Evolutionary conservation across 2,329 filamentous ascomycete genomes (phyloP), one percentile per base, ranked within the genome.

Genomic region (Colletotrichum sp.): DNA sequence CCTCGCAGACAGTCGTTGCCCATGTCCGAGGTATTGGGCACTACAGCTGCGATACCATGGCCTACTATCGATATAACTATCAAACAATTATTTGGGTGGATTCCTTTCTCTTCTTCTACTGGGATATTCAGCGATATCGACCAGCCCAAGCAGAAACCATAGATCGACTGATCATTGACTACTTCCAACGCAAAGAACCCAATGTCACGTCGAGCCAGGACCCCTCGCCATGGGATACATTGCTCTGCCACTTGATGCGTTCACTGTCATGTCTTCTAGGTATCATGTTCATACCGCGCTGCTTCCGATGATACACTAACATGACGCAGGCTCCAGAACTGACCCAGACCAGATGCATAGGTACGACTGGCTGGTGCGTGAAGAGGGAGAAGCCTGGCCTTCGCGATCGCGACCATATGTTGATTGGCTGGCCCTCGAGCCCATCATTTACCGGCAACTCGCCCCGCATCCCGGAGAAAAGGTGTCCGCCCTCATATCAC

Each of bases 151-250:
- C 52, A 0, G n/a, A 22, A 26, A 26, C 16, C 0, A 57, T 57
- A 0, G 52, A 57, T 0, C n/a, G 15, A 2, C 52, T 57, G 12
- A 26, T 57, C 8, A 0, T 57, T 0, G 52, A 57, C 52, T 57
- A 15, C 6, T 57, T 57, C 2, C 4, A 57, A 24, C 2, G 1
- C 0, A 1, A 57, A 57, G 52, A 0, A 16, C 52, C 52, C 1
- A 16, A 0, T 4, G 9, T 26, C 1, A 26, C n/a, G 0, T 57
- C 52, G 0, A 0, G 24, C 0, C n/a, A 26, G 1, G 52, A 57
- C 0, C 52, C 52, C 12, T 8, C n/a, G 0, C 3, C 52, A 1
- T 26, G 52, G 52, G 52, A 57, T 26, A 26, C 0, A 0, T 0
- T 26, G 15, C 52, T 57, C 0, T 57, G 8, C 0, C 52, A 26